phyloP scores from a whole-genome alignment of 2,329 filamentous ascomycete species.

The Aspergillus pseudoterreus region DNA sequence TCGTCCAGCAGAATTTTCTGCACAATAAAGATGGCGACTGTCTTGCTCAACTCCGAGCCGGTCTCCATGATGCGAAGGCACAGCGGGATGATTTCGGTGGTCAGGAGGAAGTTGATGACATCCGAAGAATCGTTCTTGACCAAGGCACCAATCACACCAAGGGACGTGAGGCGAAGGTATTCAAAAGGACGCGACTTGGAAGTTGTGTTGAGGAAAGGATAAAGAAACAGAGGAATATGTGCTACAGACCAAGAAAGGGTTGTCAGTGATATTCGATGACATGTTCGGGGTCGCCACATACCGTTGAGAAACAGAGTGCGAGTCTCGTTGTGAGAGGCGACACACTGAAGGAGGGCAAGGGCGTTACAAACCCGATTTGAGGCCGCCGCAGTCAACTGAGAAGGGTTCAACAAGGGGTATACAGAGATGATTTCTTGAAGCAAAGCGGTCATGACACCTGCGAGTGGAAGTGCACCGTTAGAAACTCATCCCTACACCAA shows the following conservation, averaged over 20 bases:
- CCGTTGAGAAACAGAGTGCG: conserved; percentile 89
- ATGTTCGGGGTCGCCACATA: conserved; percentile 40
- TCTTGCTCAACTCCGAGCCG: conserved; percentile 96
- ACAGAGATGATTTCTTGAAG: conserved; percentile 99
- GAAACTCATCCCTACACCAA: background rate
- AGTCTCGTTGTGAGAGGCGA: conserved; percentile 96
- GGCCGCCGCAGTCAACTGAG: conserved; percentile 93
- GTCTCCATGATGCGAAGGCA: conserved; percentile 99
- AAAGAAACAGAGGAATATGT: conserved; percentile 95
- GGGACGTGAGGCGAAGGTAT: conserved; percentile 89
- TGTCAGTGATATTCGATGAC: conserved; percentile 2
- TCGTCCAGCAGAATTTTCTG: conserved; percentile 98
- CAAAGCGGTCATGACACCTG: conserved; percentile 96
- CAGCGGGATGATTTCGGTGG: conserved; percentile 96
- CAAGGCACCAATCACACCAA: conserved; percentile 92
- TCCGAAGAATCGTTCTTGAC: conserved; percentile 99
- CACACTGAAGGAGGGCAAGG: conserved; percentile 89
- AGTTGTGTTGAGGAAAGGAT: conserved; percentile 97
- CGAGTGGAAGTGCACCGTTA: background rate
- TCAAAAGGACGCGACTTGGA: conserved; percentile 97
- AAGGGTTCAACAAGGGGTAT: conserved; percentile 93
- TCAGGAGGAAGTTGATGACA: conserved; percentile 97
- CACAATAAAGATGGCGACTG: conserved; percentile 98
- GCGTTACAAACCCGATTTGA: conserved; percentile 98
- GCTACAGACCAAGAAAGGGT: conserved; percentile 51